Evolutionary conservation across 495 filamentous ascomycete species (phyloP), one percentile per base, ranked within the genome.

Genomic region (Daldinia childiae): DNA sequence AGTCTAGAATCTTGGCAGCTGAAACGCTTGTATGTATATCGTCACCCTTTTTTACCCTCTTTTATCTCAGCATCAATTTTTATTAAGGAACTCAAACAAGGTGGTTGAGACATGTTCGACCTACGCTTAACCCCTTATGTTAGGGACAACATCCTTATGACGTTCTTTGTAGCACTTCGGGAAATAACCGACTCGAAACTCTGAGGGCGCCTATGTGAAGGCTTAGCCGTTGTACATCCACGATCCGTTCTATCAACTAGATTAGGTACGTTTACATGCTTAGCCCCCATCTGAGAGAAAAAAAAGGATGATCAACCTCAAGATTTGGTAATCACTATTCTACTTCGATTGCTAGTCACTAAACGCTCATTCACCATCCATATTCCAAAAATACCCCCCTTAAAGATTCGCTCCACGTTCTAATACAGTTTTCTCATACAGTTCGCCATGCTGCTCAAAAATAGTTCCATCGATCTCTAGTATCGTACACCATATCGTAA

Each of bases 1-100:
- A 60, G 70, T 72, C 64, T 64, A 71, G 64, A 69, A 26, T 68
- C 74, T 76, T 76, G 74, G 74, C 74, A 68, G 54, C 60, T 76
- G 74, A 74, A 74, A 71, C 71, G 24, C 41, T 30, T 39, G 11
- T 57, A 59, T 27, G 24, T 54, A 29, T 3, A 30, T 30, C 50
- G 50, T 54, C 50, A 30, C 15, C 24, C 50, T 27, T 0, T 54
- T 54, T 29, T 29, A 19, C 43, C 8, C 19, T 21, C 6, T 45
- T 21, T 48, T 24, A 21, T 48, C 17, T 21, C 43, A 24, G 43
- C 7, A 1, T 48, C 43, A 24, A 21, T 21, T 48, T 11, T 19
- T 19, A 21, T 21, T 48, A 45, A 19, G 41, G 43, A 48, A 48
- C 17, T 48, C 43, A 3, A 45, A 45, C 41, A 19, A 45, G n/a